phyloP scores from a whole-genome alignment of 495 filamentous ascomycete genomes.

The Aspergillus bertholletiae region DNA sequence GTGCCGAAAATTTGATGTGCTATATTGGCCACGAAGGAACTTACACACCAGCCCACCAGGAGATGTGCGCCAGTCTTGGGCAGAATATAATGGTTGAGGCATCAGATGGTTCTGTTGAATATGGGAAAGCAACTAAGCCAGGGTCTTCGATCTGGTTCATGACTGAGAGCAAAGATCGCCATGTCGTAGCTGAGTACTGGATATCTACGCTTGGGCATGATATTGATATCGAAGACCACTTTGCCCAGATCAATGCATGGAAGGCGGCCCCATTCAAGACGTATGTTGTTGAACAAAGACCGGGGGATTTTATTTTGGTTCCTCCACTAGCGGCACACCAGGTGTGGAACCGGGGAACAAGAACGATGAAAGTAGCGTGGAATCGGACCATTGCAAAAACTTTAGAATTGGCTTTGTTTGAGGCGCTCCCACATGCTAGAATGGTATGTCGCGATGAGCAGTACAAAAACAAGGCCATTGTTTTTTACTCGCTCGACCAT shows the following conservation, averaged over 20 bases:
- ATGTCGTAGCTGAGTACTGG: constrained; percentile 87
- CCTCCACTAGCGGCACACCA: constrained; percentile 97
- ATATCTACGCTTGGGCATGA: constrained; percentile 87
- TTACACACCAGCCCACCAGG: constrained; percentile 91
- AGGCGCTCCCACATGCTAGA: constrained; percentile 81
- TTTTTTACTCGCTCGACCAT: constrained; percentile 76
- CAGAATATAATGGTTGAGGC: constrained; percentile 98
- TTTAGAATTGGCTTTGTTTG: constrained; percentile 74
- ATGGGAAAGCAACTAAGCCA: constrained; percentile 64
- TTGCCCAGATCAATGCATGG: constrained; percentile 91
- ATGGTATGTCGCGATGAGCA: constrained; percentile 97
- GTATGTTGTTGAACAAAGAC: constrained; percentile 85
- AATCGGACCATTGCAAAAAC: constrained; percentile 95
- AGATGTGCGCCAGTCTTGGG: constrained; percentile 95
- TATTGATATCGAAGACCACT: constrained; percentile 93
- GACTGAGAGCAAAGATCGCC: constrained; percentile 88
- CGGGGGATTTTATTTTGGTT: constrained; percentile 93
- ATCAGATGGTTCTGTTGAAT: constrained; percentile 53
- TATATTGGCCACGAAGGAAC: constrained; percentile 98
- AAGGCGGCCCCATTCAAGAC: constrained; percentile 87
- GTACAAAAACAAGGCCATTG: constrained; percentile 96
- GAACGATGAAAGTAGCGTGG: constrained; percentile 97
- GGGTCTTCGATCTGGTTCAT: constrained; percentile 98
- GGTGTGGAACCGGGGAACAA: constrained; percentile 94
- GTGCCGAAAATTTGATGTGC: constrained; percentile 95